Conservation (phyloP, 257 asterid species). For the Solanum bulbocastanum region DNA sequence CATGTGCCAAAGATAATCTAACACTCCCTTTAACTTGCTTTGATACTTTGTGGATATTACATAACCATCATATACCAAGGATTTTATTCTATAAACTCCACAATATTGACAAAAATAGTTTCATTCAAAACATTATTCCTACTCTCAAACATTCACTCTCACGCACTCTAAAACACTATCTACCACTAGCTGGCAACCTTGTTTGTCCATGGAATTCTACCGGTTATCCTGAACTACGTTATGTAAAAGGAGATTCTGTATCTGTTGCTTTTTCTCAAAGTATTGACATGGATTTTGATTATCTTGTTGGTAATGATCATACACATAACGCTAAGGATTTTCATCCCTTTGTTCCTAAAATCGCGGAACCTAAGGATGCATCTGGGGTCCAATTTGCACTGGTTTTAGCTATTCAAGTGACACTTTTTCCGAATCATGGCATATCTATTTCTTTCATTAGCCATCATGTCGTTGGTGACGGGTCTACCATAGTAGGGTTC, state of each 20-base stretch:
- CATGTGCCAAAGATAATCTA: neutral
- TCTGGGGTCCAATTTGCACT: neutral
- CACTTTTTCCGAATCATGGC: slow-evolving; percentile 8
- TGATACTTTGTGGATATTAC: slow-evolving; percentile 1
- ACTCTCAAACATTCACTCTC: slow-evolving; percentile 5
- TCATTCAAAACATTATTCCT: slow-evolving; percentile 4
- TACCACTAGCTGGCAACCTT: slow-evolving; percentile 7
- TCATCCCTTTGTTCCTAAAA: neutral
- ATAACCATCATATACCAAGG: neutral
- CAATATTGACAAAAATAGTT: neutral
- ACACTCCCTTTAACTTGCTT: slow-evolving; percentile 8
- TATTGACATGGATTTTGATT: neutral
- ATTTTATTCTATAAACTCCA: slow-evolving; percentile 1
- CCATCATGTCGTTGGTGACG: slow-evolving; percentile 11
- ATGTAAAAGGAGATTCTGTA: neutral
- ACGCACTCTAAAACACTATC: slow-evolving; percentile 10
- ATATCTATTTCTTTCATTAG: neutral
- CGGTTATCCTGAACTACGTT: neutral
- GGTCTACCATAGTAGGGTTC: neutral
- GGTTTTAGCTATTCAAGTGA: slow-evolving; percentile 9
- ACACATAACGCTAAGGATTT: neutral
- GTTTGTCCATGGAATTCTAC: neutral
- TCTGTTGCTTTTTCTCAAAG: neutral
- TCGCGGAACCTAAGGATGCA: neutral
- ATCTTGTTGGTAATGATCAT: neutral